Percentiles rank a stretch among this genome's conserved stretches.
phyloP scores from a whole-genome alignment of 495 filamentous ascomycete species.

The Entonaema liquescens region DNA sequence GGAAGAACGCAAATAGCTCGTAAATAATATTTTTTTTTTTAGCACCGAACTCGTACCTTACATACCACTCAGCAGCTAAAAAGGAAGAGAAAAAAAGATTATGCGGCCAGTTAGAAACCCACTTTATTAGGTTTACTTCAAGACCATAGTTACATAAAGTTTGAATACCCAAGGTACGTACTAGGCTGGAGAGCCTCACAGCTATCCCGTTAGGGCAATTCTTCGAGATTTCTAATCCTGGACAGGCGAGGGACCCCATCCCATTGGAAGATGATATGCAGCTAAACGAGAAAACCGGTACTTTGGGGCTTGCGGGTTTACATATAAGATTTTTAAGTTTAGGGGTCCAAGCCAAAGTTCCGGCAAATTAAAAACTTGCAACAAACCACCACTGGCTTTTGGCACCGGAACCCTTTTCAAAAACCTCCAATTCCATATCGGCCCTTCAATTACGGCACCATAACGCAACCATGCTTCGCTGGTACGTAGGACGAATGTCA shows the following conservation, averaged over 20 bases:
- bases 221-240: not conserved
- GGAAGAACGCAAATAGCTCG: no score
- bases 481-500: conserved; percentile 41
- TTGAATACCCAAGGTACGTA: not conserved
- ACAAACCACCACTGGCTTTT: conserved; percentile 34
- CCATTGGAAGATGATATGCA: not conserved
- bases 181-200: not conserved
- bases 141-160: not conserved
- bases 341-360: no score
- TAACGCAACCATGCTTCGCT: conserved; percentile 44
- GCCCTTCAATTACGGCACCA: conserved; percentile 27
- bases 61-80: no score
- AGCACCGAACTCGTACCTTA: no score
- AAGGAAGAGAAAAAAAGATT: not conserved
- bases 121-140: not conserved
- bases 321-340: conserved; percentile 5
- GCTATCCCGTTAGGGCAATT: not conserved
- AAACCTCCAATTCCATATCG: conserved; percentile 17
- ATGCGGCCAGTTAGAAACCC: not conserved
- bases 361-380: conserved; percentile 29
- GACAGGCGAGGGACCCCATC: not conserved
- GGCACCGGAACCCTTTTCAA: no score
- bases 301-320: not conserved
- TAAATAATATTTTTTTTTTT: no score
- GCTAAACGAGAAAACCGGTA: conserved; percentile 1